Base-by-base conservation (phyloP, 2,329 filamentous ascomycete genomes). In the Paecilomyces fulvus region DNA sequence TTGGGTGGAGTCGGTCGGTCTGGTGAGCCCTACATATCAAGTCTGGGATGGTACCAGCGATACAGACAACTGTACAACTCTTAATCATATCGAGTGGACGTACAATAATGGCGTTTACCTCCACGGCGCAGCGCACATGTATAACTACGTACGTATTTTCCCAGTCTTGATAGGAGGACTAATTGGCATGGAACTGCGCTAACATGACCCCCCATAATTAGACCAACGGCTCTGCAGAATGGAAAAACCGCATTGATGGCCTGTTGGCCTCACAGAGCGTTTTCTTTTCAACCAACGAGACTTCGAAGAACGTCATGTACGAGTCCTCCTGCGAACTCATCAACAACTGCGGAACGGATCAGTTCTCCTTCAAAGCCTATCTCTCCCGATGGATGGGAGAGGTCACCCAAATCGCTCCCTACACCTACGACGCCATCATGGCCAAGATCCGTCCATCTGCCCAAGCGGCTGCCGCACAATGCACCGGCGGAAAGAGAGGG, bases 341-440 rank as follows among this genome's bases (percentile, higher is more conserved):
- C 56, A 72, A 74, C 55, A 77, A 75, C 25, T 92, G 88, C 77
- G 82, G 89, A 73, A 79, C 79, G 60, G 87, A 91, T 69, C 86
- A 90, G 73, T 80, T 81, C 64, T 84, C 80, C 51, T 91, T 90
- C 82, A 91, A 91, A 73, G 87, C 85, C 10, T 90, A 89, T 69
- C 76, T 90, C 25, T 73, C 83, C 25, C 84, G 88, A 49, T 91
- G 86, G 83, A 72, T 86, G 67, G 79, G 82, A 0, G 75, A 74
- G 17, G 80, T 82, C 1, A 72, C 78, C 6, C 78, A 81, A 66
- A 67, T 86, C 64, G 82, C 80, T 1, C 80, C 83, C 0, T 77
- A 77, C 62, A 81, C 79, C 1, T 76, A 77, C 60, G 70, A 77
- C 52, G 71, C 66, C 3, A 79, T 86, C 59, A 74, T 76, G 63